Evolutionary conservation across 2,329 filamentous ascomycete genomes (phyloP).

Genomic region (Teratosphaeria gauchensis): DNA sequence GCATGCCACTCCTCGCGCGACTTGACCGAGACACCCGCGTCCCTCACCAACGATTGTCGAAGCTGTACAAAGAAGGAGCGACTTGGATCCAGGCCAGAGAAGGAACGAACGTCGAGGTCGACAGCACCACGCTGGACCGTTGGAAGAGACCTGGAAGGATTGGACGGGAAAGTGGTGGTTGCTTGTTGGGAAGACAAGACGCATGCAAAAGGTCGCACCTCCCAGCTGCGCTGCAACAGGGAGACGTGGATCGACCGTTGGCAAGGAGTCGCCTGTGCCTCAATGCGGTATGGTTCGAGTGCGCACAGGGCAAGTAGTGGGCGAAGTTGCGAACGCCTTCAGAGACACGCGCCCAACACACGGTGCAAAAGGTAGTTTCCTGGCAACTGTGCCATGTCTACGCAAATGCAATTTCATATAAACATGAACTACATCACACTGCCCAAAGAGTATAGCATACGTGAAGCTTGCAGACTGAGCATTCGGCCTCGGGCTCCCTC

Average conservation of each 20-base stretch:
- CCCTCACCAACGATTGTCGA: not conserved
- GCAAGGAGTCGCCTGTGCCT: not conserved
- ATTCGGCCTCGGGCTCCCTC: not conserved
- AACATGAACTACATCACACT: not conserved
- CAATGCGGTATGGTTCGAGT: not conserved
- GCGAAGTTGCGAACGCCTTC: not conserved
- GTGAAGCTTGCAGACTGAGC: too few species aligned
- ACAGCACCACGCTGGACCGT: not conserved
- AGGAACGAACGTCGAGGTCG: not conserved
- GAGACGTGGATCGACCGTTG: not conserved
- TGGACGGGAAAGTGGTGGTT: not conserved
- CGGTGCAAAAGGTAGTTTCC: not conserved
- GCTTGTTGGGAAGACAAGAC: too few species aligned
- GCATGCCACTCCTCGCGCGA: not conserved
- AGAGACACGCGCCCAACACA: not conserved
- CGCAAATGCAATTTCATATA: not conserved
- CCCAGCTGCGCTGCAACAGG: not conserved
- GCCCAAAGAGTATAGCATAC: too few species aligned
- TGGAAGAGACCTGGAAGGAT: not conserved
- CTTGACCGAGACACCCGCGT: not conserved
- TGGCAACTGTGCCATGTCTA: not conserved
- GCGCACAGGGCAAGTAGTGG: not conserved
- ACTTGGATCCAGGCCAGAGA: not conserved
- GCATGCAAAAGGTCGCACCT: not conserved
- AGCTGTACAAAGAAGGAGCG: not conserved